phyloP scores from a whole-genome alignment of 2,329 filamentous ascomycete species.

The Endoconidiophora polonica region DNA sequence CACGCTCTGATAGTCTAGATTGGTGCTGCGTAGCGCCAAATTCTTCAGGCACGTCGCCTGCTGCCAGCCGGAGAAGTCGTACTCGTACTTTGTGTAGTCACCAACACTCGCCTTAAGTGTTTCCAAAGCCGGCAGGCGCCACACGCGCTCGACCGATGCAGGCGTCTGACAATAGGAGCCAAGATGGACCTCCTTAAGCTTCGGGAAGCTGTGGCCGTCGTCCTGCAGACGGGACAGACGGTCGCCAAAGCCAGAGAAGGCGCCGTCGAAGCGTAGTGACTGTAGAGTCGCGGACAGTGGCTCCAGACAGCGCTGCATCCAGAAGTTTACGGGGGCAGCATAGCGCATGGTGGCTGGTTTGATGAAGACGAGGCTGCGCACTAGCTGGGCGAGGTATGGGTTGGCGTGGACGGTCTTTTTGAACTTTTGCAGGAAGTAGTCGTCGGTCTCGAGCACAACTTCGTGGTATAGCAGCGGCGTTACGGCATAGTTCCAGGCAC shows the following conservation, averaged over 20 bases:
- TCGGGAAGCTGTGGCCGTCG: constrained; percentile 3
- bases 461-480: constrained; percentile 8
- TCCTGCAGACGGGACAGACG: constrained; percentile 1
- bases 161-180: constrained; percentile 7
- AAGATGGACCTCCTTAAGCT: constrained; percentile 2
- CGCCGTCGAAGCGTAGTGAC: constrained; percentile 1
- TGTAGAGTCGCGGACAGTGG: constrained; percentile 5
- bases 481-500: neutral
- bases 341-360: neutral
- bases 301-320: constrained; percentile 10
- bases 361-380: constrained; percentile 8
- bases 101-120: constrained; percentile 6
- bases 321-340: constrained; percentile 4
- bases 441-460: constrained; percentile 7
- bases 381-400: constrained; percentile 4
- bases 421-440: constrained; percentile 12
- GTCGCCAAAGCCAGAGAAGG: constrained; percentile 7
- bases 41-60: neutral
- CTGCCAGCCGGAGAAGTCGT: constrained; percentile 1
- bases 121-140: constrained; percentile 4
- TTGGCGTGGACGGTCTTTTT: constrained; percentile 5
- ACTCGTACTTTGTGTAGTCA: constrained; percentile 3
- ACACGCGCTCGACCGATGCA: neutral
- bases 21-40: constrained; percentile 1
- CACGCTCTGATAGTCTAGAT: constrained; percentile 9